Evolutionary conservation across 495 filamentous ascomycete genomes (phyloP).

Genomic region (Saxophila tyrrhenica): DNA sequence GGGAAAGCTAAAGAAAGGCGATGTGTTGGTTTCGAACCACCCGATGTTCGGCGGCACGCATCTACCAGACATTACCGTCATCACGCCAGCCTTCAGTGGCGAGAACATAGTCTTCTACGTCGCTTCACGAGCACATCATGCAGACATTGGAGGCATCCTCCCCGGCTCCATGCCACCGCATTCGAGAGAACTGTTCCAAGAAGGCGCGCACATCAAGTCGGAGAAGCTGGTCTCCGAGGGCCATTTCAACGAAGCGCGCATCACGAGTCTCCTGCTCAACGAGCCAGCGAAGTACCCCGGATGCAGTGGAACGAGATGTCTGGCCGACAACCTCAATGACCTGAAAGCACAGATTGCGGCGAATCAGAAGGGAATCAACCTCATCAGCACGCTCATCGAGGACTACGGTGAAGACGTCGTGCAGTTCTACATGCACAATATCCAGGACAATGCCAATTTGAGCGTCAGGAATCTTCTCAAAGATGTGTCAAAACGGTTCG

Average conservation of each 20-base stretch:
- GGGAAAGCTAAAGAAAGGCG: conserved; percentile 76
- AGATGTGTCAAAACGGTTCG: conserved; percentile 61
- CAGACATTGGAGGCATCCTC: conserved; percentile 92
- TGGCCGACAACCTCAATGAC: conserved; percentile 91
- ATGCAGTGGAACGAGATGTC: conserved; percentile 79
- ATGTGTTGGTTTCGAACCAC: conserved; percentile 93
- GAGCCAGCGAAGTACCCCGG: conserved; percentile 79
- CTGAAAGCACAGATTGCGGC: conserved; percentile 92
- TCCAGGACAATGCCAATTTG: conserved; percentile 83
- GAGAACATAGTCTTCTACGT: conserved; percentile 94
- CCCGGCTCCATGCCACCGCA: conserved; percentile 96
- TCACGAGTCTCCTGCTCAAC: conserved; percentile 68
- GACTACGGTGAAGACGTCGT: conserved; percentile 89
- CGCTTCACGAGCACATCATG: conserved; percentile 88
- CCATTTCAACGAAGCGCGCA: conserved; percentile 75
- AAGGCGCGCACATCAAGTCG: conserved; percentile 85
- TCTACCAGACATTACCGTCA: conserved; percentile 84
- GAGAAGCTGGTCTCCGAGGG: conserved; percentile 91
- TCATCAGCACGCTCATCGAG: conserved; percentile 72
- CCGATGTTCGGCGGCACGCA: conserved; percentile 86
- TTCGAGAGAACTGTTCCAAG: conserved; percentile 84
- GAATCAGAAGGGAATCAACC: conserved; percentile 87
- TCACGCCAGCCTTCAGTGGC: conserved; percentile 83
- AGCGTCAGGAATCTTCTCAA: conserved; percentile 81
- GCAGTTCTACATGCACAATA: conserved; percentile 89